phyloP scores from a whole-genome alignment of 2,329 filamentous ascomycete genomes.

The Trichoderma oligosporum region DNA sequence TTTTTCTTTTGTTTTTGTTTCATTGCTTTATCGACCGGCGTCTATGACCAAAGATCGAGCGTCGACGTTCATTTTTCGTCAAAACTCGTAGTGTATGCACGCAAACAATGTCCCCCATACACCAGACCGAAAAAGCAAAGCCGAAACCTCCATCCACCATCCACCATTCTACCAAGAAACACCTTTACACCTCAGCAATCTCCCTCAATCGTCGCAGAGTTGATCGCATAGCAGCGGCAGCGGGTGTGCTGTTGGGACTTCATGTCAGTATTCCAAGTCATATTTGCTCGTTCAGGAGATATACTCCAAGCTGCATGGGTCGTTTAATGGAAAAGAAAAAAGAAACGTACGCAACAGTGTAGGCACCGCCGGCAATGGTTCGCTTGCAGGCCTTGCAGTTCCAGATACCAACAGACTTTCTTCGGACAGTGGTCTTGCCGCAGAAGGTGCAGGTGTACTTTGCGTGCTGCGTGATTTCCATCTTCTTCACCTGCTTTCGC shows the following conservation, averaged over 20 bases:
- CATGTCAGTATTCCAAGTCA: constrained; percentile 28
- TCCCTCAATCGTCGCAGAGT: constrained; percentile 96
- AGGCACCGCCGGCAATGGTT: constrained; percentile 71
- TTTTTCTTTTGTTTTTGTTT: constrained; percentile 39
- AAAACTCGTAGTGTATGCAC: constrained; percentile 43
- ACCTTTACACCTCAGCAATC: constrained; percentile 87
- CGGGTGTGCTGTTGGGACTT: constrained; percentile 66
- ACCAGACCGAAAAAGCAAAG: constrained; percentile 47
- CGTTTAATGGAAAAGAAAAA: too few species aligned
- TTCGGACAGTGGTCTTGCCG: constrained; percentile 92
- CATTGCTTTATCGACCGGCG: constrained; percentile 43
- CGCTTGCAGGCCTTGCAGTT: constrained; percentile 94
- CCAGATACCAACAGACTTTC: constrained; percentile 92
- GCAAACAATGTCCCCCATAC: constrained; percentile 43
- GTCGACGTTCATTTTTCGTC: constrained; percentile 41
- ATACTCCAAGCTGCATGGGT: not conserved
- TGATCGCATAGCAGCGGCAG: constrained; percentile 89
- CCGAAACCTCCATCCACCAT: constrained; percentile 38
- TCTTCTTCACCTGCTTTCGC: constrained; percentile 96
- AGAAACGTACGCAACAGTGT: constrained; percentile 91
- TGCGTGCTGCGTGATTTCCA: constrained; percentile 98
- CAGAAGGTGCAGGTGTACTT: constrained; percentile 98
- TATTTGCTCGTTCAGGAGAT: not conserved
- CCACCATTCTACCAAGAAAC: constrained; percentile 30
- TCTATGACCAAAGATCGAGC: constrained; percentile 39